These are phyloP conservation scores for Psilocybe tampanensis DNA, from an alignment of 768 basidiomycete genomes.

Conservation along the genomic window DNA sequence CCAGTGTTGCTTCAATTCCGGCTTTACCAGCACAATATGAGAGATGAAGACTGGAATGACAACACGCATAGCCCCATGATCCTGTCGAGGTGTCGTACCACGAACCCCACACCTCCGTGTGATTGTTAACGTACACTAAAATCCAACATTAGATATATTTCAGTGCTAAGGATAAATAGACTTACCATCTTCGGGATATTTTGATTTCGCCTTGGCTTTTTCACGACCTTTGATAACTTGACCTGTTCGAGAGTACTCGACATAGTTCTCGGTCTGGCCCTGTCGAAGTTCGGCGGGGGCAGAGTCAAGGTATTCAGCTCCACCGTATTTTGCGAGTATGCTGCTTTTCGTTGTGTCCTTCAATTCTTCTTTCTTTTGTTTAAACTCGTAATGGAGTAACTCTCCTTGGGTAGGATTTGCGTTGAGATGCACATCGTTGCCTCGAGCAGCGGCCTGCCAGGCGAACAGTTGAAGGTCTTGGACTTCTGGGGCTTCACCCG, in stretches of 20 bases:
- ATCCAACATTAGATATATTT: slow-evolving; percentile 10
- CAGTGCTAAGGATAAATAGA: slow-evolving; percentile 16
- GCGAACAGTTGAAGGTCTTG: slow-evolving; percentile 95
- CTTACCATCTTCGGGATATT: slow-evolving; percentile 96
- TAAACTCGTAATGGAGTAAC: slow-evolving; percentile 88
- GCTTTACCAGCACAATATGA: slow-evolving; percentile 92
- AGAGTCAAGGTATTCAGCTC: slow-evolving; percentile 86
- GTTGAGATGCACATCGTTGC: slow-evolving; percentile 94
- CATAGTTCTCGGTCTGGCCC: slow-evolving; percentile 96
- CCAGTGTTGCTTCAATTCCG: slow-evolving; percentile 75
- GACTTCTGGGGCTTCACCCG: slow-evolving; percentile 92
- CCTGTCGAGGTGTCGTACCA: slow-evolving; percentile 77
- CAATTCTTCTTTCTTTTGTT: slow-evolving; percentile 88
- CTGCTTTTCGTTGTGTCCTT: slow-evolving; percentile 88
- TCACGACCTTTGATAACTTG: slow-evolving; percentile 92
- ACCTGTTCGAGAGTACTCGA: slow-evolving; percentile 94
- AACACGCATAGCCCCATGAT: slow-evolving; percentile 94
- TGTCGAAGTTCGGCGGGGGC: slow-evolving; percentile 92
- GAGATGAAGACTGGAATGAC: slow-evolving; percentile 82
- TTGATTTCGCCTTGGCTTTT: slow-evolving; percentile 82
- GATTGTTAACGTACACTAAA: slow-evolving; percentile 88
- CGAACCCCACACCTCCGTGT: slow-evolving; percentile 97
- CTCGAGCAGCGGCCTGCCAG: slow-evolving; percentile 92
- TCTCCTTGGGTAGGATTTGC: slow-evolving; percentile 97
- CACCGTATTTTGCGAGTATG: slow-evolving; percentile 92